These are phyloP conservation scores for Neoboletus brunneissimus DNA, from an alignment of 768 basidiomycete genomes.

Conservation along the genomic window DNA sequence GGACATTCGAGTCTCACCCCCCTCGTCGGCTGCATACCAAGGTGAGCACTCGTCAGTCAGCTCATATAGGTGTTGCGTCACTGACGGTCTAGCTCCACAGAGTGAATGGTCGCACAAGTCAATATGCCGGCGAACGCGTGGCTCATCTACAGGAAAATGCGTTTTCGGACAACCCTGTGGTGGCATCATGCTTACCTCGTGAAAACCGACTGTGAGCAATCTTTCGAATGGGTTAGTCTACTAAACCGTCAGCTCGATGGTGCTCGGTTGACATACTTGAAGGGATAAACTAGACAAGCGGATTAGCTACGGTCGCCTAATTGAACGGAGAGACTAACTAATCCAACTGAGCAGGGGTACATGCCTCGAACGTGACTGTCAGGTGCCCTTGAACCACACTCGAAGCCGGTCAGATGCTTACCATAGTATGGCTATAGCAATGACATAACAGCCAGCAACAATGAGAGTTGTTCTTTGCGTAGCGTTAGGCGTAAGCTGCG, in stretches of 20 bases:
- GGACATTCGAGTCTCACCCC: constrained; percentile 82
- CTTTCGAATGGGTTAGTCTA: constrained; percentile 38
- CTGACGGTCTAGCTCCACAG: constrained; percentile 84
- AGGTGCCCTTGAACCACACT: background rate
- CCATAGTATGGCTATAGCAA: constrained; percentile 81
- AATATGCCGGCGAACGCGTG: constrained; percentile 78
- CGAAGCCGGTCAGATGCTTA: constrained; percentile 31
- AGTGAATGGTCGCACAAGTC: constrained; percentile 83
- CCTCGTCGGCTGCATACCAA: constrained; percentile 67
- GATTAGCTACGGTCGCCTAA: constrained; percentile 10
- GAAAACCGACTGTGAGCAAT: constrained; percentile 83
- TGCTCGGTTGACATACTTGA: constrained; percentile 66
- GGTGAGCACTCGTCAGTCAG: constrained; percentile 9
- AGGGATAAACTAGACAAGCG: constrained; percentile 68
- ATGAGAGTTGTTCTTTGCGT: constrained; percentile 79
- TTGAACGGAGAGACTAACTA: constrained; percentile 47
- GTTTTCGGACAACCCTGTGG: background rate
- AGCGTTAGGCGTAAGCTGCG: constrained; percentile 56
- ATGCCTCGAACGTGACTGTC: constrained; percentile 51
- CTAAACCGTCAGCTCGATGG: background rate
- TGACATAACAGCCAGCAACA: constrained; percentile 71
- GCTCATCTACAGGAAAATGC: constrained; percentile 59
- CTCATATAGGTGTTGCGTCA: constrained; percentile 8
- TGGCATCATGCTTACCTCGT: constrained; percentile 54
- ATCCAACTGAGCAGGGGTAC: constrained; percentile 68